phyloP scores from a whole-genome alignment of 1,139 yeast species.

The Tardiomyces blankii region DNA sequence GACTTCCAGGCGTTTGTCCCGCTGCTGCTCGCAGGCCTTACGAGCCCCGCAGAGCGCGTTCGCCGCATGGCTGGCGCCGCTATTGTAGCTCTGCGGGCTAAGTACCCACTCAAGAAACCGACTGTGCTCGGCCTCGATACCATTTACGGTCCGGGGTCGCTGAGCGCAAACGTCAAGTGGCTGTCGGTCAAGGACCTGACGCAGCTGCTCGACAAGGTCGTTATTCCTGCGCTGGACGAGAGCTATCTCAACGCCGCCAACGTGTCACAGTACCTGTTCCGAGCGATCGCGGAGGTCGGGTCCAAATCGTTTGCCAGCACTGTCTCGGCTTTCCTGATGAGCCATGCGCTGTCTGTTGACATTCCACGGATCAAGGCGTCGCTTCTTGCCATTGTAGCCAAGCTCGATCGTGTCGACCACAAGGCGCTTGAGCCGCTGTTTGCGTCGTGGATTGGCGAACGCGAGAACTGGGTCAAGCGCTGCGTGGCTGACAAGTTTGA shows the following conservation, averaged over 20 bases:
- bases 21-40: slow-evolving; percentile 18
- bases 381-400: slow-evolving; percentile 6
- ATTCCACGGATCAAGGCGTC: slow-evolving; percentile 9
- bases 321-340: slow-evolving; percentile 19
- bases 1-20: slow-evolving; percentile 28
- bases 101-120: slow-evolving; percentile 19
- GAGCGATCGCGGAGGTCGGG: slow-evolving; percentile 12
- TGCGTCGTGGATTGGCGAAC: slow-evolving; percentile 8
- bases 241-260: slow-evolving; percentile 37
- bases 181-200: slow-evolving; percentile 57
- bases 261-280: slow-evolving; percentile 27
- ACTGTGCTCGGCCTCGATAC: slow-evolving; percentile 28
- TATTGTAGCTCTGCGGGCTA: slow-evolving; percentile 20
- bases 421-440: slow-evolving; percentile 8
- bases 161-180: slow-evolving; percentile 36
- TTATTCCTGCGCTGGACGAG: slow-evolving; percentile 31
- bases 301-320: slow-evolving; percentile 13
- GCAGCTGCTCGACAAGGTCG: slow-evolving; percentile 32
- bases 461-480: slow-evolving; percentile 5
- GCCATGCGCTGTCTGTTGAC: slow-evolving; percentile 7
- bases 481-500: slow-evolving; percentile 5
- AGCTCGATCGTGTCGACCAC: slow-evolving; percentile 18
- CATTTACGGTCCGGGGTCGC: slow-evolving; percentile 37
- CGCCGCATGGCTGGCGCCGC: slow-evolving; percentile 31
- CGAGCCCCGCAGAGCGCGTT: slow-evolving; percentile 22